These are phyloP conservation scores for Saccharomycopsis fodiens DNA, from an alignment of 805 yeast species.

Conservation along the genomic window DNA sequence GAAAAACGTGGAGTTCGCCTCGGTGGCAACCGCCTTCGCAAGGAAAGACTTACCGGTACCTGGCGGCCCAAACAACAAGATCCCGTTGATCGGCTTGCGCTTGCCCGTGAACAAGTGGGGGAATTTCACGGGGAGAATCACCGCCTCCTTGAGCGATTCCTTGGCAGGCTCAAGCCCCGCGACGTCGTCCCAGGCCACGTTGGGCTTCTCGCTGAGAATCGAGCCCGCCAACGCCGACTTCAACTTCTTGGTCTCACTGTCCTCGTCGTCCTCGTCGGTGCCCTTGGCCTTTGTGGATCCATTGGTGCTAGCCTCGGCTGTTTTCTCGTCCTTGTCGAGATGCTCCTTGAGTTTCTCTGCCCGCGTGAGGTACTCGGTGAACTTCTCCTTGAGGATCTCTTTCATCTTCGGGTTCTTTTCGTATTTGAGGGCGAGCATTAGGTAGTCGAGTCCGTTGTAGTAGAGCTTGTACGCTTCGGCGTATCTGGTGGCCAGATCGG, in stretches of 20 bases:
- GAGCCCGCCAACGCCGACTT: conserved; percentile 91
- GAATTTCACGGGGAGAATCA: conserved; percentile 89
- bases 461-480: conserved; percentile 93
- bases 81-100: conserved; percentile 88
- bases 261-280: conserved; percentile 53
- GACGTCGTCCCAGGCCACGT: conserved; percentile 89
- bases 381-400: conserved; percentile 79
- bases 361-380: conserved; percentile 83
- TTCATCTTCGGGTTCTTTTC: conserved; percentile 88
- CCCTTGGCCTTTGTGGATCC: conserved; percentile 44
- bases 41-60: conserved; percentile 97
- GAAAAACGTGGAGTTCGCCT: conserved; percentile 94
- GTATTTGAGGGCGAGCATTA: conserved; percentile 91
- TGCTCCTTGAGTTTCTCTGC: conserved; percentile 93
- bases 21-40: conserved; percentile 98
- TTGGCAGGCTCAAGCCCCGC: conserved; percentile 95
- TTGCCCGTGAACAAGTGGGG: conserved; percentile 95
- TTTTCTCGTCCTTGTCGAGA: conserved; percentile 53
- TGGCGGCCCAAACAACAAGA: conserved; percentile 84
- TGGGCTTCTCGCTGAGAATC: conserved; percentile 83
- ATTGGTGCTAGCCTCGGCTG: conserved; percentile 29
- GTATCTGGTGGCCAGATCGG: conserved; percentile 81
- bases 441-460: conserved; percentile 87
- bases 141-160: conserved; percentile 95
- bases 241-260: conserved; percentile 79